These are phyloP conservation scores for Graphiopsis chlorocephala DNA, from an alignment of 2,329 filamentous ascomycete genomes.

Conservation along the genomic window DNA sequence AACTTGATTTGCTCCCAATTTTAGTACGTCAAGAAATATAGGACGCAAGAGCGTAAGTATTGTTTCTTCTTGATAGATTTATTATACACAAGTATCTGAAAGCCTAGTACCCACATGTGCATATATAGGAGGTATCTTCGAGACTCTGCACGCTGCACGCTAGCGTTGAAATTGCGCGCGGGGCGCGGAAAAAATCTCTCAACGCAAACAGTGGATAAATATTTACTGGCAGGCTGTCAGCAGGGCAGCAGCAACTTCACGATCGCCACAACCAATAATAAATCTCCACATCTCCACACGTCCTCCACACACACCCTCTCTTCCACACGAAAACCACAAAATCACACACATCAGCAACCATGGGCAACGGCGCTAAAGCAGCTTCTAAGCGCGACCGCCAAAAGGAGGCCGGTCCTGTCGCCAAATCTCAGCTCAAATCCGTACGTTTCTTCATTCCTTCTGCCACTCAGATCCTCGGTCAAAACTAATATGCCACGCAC, in stretches of 20 bases:
- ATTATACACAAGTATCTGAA: no score
- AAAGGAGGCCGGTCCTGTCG: conserved; percentile 53
- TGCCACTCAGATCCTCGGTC: not conserved
- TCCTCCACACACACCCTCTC: not conserved
- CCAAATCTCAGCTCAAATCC: conserved; percentile 24
- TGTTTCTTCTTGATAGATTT: no score
- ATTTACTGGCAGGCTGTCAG: not conserved
- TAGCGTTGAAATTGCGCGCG: not conserved
- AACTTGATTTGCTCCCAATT: no score
- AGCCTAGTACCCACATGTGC: no score
- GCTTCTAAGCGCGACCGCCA: conserved; percentile 72
- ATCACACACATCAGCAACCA: not conserved
- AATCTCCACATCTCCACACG: not conserved
- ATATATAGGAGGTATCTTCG: no score
- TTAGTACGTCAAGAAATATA: no score
- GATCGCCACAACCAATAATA: not conserved
- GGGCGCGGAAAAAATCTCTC: conserved; percentile 1
- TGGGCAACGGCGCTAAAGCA: conserved; percentile 58
- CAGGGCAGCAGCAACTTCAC: not conserved
- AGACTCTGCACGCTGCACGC: not conserved
- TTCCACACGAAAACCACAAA: not conserved
- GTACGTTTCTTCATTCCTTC: conserved; percentile 14
- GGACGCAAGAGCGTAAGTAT: no score
- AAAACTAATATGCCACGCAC: not conserved
- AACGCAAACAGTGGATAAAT: not conserved